These are phyloP conservation scores for Pestalotiopsis sp. DNA, from an alignment of 2,329 filamentous ascomycete species.

Conservation along the genomic window DNA sequence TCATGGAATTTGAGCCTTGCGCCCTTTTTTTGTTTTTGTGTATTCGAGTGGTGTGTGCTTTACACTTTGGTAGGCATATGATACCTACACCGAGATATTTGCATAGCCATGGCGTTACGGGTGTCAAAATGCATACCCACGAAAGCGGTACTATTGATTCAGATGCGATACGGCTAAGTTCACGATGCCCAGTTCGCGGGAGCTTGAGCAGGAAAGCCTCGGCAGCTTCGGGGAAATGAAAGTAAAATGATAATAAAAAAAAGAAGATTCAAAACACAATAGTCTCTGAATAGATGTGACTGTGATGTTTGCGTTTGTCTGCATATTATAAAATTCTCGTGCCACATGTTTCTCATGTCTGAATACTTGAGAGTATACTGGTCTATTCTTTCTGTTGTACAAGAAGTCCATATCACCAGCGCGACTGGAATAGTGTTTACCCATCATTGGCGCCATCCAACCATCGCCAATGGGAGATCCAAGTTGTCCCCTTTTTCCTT, in stretches of 20 bases:
- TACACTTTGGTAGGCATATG: background rate
- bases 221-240: too few relatives aligned
- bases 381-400: too few relatives aligned
- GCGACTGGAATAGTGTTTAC: too few relatives aligned
- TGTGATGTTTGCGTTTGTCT: too few relatives aligned
- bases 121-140: background rate
- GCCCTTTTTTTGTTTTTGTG: slow-evolving; percentile 14
- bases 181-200: background rate
- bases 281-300: background rate
- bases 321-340: too few relatives aligned
- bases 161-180: background rate
- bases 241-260: background rate
- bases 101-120: background rate
- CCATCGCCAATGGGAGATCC: too few relatives aligned
- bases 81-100: background rate
- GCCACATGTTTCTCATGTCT: too few relatives aligned
- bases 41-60: slow-evolving; percentile 23
- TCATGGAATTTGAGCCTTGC: background rate
- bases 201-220: background rate
- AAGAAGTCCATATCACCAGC: too few relatives aligned
- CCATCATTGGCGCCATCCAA: too few relatives aligned
- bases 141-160: background rate
- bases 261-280: background rate
- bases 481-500: too few relatives aligned
- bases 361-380: too few relatives aligned